Conservation (phyloP, 345 rosid species). For the Syzygium aqueum region DNA sequence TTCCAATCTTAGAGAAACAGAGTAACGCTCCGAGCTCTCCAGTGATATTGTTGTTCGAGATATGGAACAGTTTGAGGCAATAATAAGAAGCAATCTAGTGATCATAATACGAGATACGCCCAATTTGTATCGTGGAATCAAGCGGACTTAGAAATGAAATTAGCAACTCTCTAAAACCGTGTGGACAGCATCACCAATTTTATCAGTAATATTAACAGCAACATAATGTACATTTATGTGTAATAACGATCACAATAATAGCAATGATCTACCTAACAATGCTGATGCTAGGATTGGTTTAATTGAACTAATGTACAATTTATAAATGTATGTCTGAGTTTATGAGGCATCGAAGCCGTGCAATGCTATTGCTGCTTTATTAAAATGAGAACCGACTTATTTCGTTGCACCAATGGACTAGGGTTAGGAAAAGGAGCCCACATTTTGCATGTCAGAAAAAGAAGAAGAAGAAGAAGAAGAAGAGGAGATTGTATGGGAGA, state of each 20-base stretch:
- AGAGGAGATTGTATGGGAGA: background rate
- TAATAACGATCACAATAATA: background rate
- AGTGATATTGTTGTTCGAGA: too few species aligned
- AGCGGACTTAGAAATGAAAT: background rate
- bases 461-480: fast-evolving
- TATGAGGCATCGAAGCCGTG: background rate
- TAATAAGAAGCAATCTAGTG: background rate
- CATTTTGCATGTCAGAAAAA: background rate
- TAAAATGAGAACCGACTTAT: too few species aligned
- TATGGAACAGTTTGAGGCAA: background rate
- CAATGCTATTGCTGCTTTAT: background rate
- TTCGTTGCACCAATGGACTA: background rate
- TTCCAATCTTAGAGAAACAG: background rate
- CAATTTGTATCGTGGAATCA: background rate
- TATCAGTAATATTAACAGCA: background rate
- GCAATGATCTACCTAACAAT: background rate
- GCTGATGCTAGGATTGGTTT: background rate
- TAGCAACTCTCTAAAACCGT: background rate
- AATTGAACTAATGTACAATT: background rate
- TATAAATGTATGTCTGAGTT: background rate
- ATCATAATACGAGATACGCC: background rate
- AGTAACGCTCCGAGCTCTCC: too few species aligned
- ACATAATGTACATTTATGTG: background rate
- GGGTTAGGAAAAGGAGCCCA: background rate
- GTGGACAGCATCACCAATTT: background rate